Conservation (phyloP, 257 asterid genomes). For the Nemophila menziesii region DNA sequence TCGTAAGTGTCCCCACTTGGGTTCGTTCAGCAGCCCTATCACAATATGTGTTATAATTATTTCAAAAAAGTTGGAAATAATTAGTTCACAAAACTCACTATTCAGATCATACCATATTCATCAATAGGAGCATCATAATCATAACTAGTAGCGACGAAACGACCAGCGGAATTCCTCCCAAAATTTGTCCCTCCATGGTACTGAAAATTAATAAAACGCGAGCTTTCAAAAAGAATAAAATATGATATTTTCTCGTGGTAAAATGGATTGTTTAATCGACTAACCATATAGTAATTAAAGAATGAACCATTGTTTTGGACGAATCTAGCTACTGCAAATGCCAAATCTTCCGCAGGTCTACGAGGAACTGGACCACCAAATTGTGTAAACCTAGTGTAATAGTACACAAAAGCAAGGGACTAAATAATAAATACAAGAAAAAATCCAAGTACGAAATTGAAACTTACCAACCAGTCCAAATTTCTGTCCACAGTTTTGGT, state of each 20-base stretch:
- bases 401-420: conserved; percentile 2
- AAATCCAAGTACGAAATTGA: no score
- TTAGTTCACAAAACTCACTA: not conserved
- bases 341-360: conserved; percentile 86
- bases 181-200: conserved; percentile 92
- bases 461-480: conserved; percentile 87
- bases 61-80: not conserved
- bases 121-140: conserved; percentile 90
- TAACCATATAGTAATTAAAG: conserved; percentile 90
- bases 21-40: conserved; percentile 59
- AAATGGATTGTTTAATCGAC: conserved; percentile 5
- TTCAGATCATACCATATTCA: conserved; percentile 54
- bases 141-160: conserved; percentile 74
- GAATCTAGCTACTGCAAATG: conserved; percentile 80
- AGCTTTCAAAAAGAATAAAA: no score
- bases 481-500: conserved; percentile 94
- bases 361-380: conserved; percentile 66
- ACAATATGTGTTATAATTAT: not conserved
- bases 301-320: conserved; percentile 82
- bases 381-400: conserved; percentile 45
- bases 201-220: conserved; percentile 23
- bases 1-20: conserved; percentile 75
- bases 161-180: conserved; percentile 73
- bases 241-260: not conserved
- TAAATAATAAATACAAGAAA: no score